Evolutionary conservation across 2,329 filamentous ascomycete species (phyloP), one percentile per base, ranked within the genome.

Genomic region (Dactylellina leptospora): DNA sequence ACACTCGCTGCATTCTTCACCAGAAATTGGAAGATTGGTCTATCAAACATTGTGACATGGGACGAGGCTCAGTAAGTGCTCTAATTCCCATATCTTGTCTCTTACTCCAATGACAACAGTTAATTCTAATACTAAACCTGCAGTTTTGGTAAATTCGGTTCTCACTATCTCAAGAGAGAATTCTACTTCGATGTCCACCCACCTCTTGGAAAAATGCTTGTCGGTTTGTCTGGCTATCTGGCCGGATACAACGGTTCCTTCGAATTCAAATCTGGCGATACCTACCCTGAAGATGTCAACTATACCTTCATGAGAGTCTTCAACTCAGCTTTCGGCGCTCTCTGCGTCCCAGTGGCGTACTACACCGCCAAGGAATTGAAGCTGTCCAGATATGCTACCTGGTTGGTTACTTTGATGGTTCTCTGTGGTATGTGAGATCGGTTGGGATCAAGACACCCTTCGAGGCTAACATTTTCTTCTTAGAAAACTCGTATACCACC

Each of bases 161-260:
- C 93, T 77, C 93, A 99, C 82, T 99, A 99, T 81, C 88, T 99
- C 79, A 97, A 99, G 81, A 91, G 93, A 81, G 95, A 99, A 82
- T 97, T 97, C 84, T 99, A 99, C 85, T 99, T 99, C 83, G 91
- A 96, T 84, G 90, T 96, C 68, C 91, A 96, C 81, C 95, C 95
- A 75, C 95, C 95, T 60, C 87, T 99, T 73, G 95, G 95, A 79
- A 99, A 99, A 84, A 97, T 99, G 87, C 88, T 99, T 63, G 93
- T 99, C 77, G 95, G 95, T 74, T 85, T 99, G 55, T 97, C 95
- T 4, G 95, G 95, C 79, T 96, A 96, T 79, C 85, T 99, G 73
- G 96, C 93, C 76, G 93, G 93, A 75, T 99, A 99, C 84, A 99
- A 99, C 83, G 95, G 95, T 68, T 96, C 93, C 2, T 99, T 99